Evolutionary conservation across 495 filamentous ascomycete species (phyloP).

Genomic region (Penicillium verhagenii): DNA sequence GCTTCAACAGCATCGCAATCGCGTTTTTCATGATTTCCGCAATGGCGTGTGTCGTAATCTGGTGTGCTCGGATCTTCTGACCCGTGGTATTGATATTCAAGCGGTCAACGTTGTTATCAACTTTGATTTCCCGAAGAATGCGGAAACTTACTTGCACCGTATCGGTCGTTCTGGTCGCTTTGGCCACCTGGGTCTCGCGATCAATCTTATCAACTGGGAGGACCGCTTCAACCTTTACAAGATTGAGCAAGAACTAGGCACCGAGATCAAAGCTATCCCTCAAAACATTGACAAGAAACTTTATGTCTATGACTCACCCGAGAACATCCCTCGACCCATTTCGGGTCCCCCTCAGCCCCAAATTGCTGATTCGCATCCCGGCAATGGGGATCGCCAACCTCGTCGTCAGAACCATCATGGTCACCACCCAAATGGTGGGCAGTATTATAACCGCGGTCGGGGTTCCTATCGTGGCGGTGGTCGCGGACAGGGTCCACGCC

Average conservation of each 20-base stretch:
- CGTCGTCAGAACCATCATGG: slow-evolving; percentile 41
- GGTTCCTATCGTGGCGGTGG: slow-evolving; percentile 41
- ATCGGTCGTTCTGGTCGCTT: slow-evolving; percentile 97
- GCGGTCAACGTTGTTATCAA: slow-evolving; percentile 99
- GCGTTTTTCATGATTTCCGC: slow-evolving; percentile 98
- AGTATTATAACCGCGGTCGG: slow-evolving; percentile 38
- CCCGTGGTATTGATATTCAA: slow-evolving; percentile 98
- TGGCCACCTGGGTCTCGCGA: slow-evolving; percentile 94
- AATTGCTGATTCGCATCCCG: slow-evolving; percentile 19
- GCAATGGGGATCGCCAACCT: slow-evolving; percentile 32
- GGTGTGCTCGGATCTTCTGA: slow-evolving; percentile 96
- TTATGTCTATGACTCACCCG: slow-evolving; percentile 95
- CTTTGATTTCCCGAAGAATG: slow-evolving; percentile 99
- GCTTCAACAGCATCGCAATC: slow-evolving; percentile 95
- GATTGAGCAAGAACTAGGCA: slow-evolving; percentile 95
- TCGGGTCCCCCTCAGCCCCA: slow-evolving; percentile 43
- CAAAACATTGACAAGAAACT: slow-evolving; percentile 94
- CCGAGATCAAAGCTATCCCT: slow-evolving; percentile 95
- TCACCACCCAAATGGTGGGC: slow-evolving; percentile 38
- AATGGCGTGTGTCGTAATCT: slow-evolving; percentile 97
- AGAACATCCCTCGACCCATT: slow-evolving; percentile 83
- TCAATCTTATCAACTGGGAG: slow-evolving; percentile 99
- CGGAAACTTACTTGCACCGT: slow-evolving; percentile 97
- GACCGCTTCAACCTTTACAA: slow-evolving; percentile 98
- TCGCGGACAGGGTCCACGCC: slow-evolving; percentile 47